Evolutionary conservation across 2,329 filamentous ascomycete species (phyloP), one percentile per base, ranked within the genome.

Genomic region (Calonectria ilicicola): DNA sequence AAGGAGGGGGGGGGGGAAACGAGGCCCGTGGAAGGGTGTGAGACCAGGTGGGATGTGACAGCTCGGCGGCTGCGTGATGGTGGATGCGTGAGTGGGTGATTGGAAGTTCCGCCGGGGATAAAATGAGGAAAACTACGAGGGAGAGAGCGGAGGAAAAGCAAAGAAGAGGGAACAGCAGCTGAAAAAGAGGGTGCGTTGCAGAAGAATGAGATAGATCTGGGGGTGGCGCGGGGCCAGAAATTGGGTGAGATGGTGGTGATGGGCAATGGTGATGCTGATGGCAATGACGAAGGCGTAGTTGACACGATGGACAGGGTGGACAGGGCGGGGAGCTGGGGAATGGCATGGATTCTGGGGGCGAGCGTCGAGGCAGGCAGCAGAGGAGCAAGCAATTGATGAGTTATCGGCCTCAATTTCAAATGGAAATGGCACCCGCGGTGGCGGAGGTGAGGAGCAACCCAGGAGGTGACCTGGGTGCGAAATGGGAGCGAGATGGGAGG

Each of bases 281-380:
- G 47, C 35, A 38, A 35, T 35, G 32, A 12, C 32, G 32, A 35
- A 12, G 32, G 32, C 32, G 32, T 35, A 5, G 32, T 35, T 35
- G 32, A 35, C 29, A 6, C 29, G 12, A 49, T 17, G 29, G 64
- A 58, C 27, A 27, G 12, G 40, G 17, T 8, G 40, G 23, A 19
- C 23, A 32, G 67, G 44, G 69, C 6, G 27, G 44, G 65, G 66
- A 63, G 23, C 10, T 17, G 23, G 51, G 51, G 44, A 17, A 19
- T 44, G 53, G 65, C 35, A 63, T 69, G 60, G 66, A 51, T 63
- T 29, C 67, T 69, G 65, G 69, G 53, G 68, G 44, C 56, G 32
- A 64, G 60, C 27, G 26, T 26, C 26, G 27, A 67, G 44, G 58
- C 47, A 53, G 58, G 32, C 35, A n/a, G 53, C 21, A 40, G 47